These are phyloP conservation scores for Scleroderma citrinum DNA, from an alignment of 768 basidiomycete genomes.

Conservation along the genomic window DNA sequence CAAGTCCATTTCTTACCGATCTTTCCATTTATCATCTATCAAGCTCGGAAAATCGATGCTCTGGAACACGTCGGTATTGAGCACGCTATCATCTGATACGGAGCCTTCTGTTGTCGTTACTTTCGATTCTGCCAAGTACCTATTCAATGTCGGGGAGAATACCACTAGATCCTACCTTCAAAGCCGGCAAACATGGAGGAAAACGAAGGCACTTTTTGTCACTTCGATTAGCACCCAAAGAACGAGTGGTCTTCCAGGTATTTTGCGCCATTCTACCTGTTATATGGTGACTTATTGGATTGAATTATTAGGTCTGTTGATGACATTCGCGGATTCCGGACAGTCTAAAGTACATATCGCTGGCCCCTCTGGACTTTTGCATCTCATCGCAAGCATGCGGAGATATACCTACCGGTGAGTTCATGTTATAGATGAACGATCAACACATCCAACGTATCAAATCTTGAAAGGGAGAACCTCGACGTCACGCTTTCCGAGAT, in stretches of 20 bases:
- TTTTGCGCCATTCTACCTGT: slow-evolving; percentile 4
- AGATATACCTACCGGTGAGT: slow-evolving; percentile 58
- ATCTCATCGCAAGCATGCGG: slow-evolving; percentile 67
- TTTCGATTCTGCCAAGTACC: slow-evolving; percentile 76
- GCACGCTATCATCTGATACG: slow-evolving; percentile 64
- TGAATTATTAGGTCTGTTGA: slow-evolving; percentile 51
- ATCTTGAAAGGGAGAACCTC: slow-evolving; percentile 49
- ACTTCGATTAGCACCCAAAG: slow-evolving; percentile 59
- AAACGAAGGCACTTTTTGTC: slow-evolving; percentile 66
- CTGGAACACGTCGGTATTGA: slow-evolving; percentile 61
- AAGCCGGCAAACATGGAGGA: slow-evolving; percentile 58
- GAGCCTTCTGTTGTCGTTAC: slow-evolving; percentile 70
- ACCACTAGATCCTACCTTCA: slow-evolving; percentile 71
- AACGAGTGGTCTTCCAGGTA: slow-evolving; percentile 71
- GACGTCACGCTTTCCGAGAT: slow-evolving; percentile 41
- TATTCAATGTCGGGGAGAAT: slow-evolving; percentile 86
- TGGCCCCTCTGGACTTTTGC: slow-evolving; percentile 70
- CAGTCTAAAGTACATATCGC: slow-evolving; percentile 51
- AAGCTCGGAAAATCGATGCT: slow-evolving; percentile 33
- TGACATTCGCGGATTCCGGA: slow-evolving; percentile 74
- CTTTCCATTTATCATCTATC: slow-evolving; percentile 13
- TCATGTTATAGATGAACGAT: not conserved
- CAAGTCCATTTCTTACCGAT: slow-evolving; percentile 2
- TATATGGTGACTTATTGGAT: not conserved
- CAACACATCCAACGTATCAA: too few relatives aligned